phyloP scores from a whole-genome alignment of 176 grass and related monocot genomes.

The Raddia guianensis region DNA sequence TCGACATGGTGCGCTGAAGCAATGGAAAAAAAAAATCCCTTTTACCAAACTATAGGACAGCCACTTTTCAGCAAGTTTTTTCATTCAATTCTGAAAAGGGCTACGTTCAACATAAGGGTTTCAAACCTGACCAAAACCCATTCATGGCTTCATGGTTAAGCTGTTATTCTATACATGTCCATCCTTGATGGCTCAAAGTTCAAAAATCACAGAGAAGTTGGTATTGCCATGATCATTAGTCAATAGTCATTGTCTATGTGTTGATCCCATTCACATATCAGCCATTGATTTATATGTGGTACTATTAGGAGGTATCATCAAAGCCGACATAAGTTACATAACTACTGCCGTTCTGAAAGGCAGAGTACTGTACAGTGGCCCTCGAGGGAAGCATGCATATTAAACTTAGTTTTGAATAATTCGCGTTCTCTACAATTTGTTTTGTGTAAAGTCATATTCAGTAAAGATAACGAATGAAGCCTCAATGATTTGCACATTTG shows the following conservation, averaged over 20 bases:
- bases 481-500: neutral
- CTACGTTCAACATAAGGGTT: no score
- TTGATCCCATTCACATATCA: constrained; percentile 1
- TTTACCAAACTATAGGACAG: no score
- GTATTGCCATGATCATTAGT: neutral
- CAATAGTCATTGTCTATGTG: neutral
- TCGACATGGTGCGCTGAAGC: neutral
- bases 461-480: neutral
- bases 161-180: neutral
- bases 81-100: no score
- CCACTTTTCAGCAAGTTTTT: no score
- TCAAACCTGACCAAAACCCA: neutral
- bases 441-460: neutral
- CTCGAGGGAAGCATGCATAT: neutral
- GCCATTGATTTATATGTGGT: neutral
- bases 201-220: neutral
- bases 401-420: neutral
- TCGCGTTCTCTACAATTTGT: neutral
- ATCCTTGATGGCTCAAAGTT: neutral
- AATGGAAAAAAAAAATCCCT: neutral
- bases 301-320: neutral
- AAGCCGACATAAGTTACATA: neutral
- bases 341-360: neutral
- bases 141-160: neutral
- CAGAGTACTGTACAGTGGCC: neutral